Evolutionary conservation across 306 rosid genomes (phyloP).

Genomic region (Begonia masoniana): DNA sequence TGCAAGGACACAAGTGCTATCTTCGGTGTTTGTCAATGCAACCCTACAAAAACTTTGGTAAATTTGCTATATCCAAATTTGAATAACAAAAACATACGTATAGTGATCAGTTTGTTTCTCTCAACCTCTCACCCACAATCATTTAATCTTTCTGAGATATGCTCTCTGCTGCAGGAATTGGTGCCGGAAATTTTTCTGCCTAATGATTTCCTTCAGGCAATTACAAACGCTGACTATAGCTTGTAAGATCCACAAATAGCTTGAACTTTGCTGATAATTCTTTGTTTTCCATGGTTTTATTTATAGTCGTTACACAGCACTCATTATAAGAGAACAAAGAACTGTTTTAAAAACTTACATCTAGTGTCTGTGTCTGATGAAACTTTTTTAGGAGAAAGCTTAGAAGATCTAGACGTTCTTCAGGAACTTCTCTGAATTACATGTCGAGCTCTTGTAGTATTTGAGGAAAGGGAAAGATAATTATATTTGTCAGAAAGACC

Average conservation of each 20-base stretch:
- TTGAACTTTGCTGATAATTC: not conserved
- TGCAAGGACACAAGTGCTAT: conserved; percentile 46
- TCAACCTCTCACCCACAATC: conserved; percentile 1
- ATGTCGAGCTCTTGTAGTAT: no score
- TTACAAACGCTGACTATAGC: conserved; percentile 52
- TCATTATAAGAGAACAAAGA: not conserved
- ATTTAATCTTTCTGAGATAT: not conserved
- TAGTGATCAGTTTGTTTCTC: not conserved
- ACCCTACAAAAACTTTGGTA: conserved; percentile 72
- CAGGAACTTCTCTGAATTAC: no score
- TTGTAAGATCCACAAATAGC: conserved; percentile 35
- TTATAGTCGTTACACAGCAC: not conserved
- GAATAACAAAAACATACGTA: not conserved
- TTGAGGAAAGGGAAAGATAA: no score
- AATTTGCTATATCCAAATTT: conserved; percentile 3
- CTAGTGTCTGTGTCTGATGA: not conserved
- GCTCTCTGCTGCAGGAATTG: conserved; percentile 37
- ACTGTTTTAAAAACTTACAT: not conserved
- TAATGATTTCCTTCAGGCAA: conserved; percentile 34
- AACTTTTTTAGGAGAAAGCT: no score
- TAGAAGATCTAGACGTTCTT: no score
- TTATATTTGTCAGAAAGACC: no score
- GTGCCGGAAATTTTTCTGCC: conserved; percentile 42
- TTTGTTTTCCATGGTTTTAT: not conserved
- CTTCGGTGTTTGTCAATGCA: conserved; percentile 60